Evolutionary conservation across 148 eudicot genomes (phyloP), one percentile per base, ranked within the genome.

Genomic region (Polygonum aviculare): DNA sequence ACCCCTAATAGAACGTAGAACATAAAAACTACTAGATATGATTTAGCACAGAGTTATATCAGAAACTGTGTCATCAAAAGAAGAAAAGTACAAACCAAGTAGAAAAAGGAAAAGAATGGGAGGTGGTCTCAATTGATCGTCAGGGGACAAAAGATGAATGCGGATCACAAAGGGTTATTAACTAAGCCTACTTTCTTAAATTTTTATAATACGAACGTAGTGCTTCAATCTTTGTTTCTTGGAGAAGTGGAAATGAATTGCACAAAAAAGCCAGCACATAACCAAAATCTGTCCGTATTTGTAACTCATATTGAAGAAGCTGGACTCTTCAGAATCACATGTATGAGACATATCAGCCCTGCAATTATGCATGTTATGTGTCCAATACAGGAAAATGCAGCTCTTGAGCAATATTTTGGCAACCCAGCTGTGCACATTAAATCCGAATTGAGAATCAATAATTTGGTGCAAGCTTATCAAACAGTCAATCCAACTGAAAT

Each of bases 151-250:
- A 4, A 10, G 72, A 67, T 67, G 21, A 5, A 67, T 4, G 45
- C 71, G 72, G 72, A 45, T 15, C 72, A 15, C 72, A 67, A 36
- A 38, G 72, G 69, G 19, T 16, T 67, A 67, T 44, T 15, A 67
- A 36, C 72, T 35, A 67, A 67, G 38, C 21, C 19, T 67, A 65
- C 15, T 67, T 67, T 19, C 21, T 38, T 38, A 15, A 21, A 35
- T 38, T 67, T 19, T 67, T 19, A 67, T 3, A 15, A 38, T 36
- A 67, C 2, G 72, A 36, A 45, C 41, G 35, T 3, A 65, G 70
- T 40, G 41, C n/a, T 35, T 33, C 2, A 65, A 65, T 26, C 10
- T 14, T 26, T 31, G 69, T 7, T 26, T 12, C 5, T 31, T 60
- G 15, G 16, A 12, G 5, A 60, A 10, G 6, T 8, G 26, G 36